A percentile compares a stretch with the other conserved stretches of the same genome.
Conservation (phyloP, 2,329 filamentous ascomycete genomes). For the Xylariaceae sp. region DNA sequence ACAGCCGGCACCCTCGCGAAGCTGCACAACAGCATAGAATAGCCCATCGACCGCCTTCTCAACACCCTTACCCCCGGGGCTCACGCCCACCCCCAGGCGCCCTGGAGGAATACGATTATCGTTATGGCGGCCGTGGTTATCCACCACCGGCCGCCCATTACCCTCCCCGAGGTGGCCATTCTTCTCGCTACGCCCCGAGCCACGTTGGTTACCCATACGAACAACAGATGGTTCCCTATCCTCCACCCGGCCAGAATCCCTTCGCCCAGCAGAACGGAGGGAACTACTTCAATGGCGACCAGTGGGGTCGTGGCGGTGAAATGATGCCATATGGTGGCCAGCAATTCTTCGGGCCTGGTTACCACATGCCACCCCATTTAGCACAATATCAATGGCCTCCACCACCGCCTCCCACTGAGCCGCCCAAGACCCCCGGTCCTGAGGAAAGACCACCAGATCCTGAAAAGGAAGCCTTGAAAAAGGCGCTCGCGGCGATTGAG, state of each 20-base stretch:
- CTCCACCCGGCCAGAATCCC: conserved; percentile 31
- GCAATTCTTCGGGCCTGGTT: conserved; percentile 35
- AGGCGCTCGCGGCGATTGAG: conserved; percentile 52
- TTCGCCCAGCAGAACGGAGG: conserved; percentile 28
- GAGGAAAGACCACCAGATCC: conserved; percentile 39
- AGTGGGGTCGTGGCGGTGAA: conserved; percentile 24
- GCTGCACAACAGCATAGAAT: conserved; percentile 37
- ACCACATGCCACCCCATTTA: conserved; percentile 43
- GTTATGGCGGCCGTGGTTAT: conserved; percentile 38
- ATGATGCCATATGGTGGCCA: conserved; percentile 38
- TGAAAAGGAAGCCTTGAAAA: conserved; percentile 58
- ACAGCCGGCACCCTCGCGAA: conserved; percentile 31
- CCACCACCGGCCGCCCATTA: conserved; percentile 27
- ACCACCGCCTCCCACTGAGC: conserved; percentile 29
- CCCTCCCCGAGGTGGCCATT: conserved; percentile 31
- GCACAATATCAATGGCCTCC: conserved; percentile 46
- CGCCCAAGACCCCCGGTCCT: conserved; percentile 22
- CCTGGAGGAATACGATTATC: conserved; percentile 64
- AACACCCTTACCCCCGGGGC: conserved; percentile 24
- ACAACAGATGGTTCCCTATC: conserved; percentile 47
- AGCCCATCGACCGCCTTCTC: conserved; percentile 22
- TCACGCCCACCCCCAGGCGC: conserved; percentile 49
- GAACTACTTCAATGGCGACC: conserved; percentile 42
- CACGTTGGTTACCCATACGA: conserved; percentile 41
- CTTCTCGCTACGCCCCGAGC: conserved; percentile 44